phyloP scores from a whole-genome alignment of 169 alveolate species.

The Perkinsus olseni region DNA sequence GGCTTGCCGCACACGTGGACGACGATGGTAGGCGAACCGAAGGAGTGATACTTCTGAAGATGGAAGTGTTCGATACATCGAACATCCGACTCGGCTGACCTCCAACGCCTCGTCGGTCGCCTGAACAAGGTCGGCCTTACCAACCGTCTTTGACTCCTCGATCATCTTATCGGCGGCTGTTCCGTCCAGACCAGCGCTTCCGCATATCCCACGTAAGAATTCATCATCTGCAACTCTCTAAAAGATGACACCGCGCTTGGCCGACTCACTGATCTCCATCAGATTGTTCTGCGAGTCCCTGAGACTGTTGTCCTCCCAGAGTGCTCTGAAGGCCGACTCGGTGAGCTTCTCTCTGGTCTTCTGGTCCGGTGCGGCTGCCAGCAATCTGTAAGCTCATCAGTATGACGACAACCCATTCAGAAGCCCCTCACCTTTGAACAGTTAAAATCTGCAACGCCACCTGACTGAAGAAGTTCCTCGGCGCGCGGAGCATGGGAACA shows the following conservation, averaged over 20 bases:
- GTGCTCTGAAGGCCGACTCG: not conserved
- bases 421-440: not conserved
- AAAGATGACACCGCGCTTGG: not conserved
- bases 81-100: not conserved
- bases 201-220: not conserved
- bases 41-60: not conserved
- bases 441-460: not conserved
- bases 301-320: not conserved
- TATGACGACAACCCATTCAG: not conserved
- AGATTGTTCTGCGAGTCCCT: not conserved
- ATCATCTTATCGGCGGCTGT: not conserved
- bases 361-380: not conserved
- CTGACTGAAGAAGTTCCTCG: not conserved
- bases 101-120: not conserved
- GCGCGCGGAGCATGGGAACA: not conserved
- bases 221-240: not conserved
- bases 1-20: not conserved
- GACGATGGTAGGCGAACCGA: not conserved
- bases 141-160: not conserved
- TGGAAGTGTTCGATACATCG: not conserved
- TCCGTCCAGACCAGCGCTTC: not conserved
- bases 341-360: not conserved
- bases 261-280: not conserved
- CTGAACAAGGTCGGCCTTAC: not conserved
- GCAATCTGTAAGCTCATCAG: not conserved